phyloP scores from a whole-genome alignment of 2,329 filamentous ascomycete species.

The Talaromyces sp. region DNA sequence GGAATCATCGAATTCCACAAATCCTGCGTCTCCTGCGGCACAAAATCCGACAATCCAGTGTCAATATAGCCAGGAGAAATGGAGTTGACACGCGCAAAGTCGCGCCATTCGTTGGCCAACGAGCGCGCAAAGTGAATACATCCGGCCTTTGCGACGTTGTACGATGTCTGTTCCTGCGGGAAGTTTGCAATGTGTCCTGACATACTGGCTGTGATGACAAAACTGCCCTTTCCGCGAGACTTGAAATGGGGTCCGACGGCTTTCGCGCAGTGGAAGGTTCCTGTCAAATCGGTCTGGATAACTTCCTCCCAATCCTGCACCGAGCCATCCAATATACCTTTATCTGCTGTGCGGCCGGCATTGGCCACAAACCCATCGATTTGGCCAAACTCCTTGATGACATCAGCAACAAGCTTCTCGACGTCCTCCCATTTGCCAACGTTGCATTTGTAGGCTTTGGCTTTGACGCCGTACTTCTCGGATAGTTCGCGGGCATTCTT shows the following conservation, averaged over 20 bases:
- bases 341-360: conserved; percentile 67
- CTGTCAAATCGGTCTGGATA: conserved; percentile 82
- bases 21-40: conserved; percentile 55
- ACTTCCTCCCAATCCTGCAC: conserved; percentile 72
- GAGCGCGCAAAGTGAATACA: conserved; percentile 63
- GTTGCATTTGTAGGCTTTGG: conserved; percentile 65
- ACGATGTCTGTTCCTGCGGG: conserved; percentile 64
- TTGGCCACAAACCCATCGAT: conserved; percentile 67
- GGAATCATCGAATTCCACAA: conserved; percentile 60
- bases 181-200: conserved; percentile 54
- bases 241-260: conserved; percentile 79
- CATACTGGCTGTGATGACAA: conserved; percentile 66
- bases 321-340: conserved; percentile 65
- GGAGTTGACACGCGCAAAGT: conserved; percentile 66
- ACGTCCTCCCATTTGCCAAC: conserved; percentile 57
- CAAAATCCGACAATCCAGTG: conserved; percentile 64
- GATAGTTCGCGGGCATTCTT: conserved; percentile 62
- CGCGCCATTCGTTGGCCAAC: conserved; percentile 66
- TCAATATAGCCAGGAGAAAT: conserved; percentile 68
- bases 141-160: conserved; percentile 64
- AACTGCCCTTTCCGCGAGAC: conserved; percentile 60
- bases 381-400: conserved; percentile 67
- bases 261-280: conserved; percentile 79
- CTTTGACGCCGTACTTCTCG: conserved; percentile 61
- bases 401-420: conserved; percentile 55